Conservation (phyloP, 2,329 filamentous ascomycete genomes). For the Claviceps sp. region DNA sequence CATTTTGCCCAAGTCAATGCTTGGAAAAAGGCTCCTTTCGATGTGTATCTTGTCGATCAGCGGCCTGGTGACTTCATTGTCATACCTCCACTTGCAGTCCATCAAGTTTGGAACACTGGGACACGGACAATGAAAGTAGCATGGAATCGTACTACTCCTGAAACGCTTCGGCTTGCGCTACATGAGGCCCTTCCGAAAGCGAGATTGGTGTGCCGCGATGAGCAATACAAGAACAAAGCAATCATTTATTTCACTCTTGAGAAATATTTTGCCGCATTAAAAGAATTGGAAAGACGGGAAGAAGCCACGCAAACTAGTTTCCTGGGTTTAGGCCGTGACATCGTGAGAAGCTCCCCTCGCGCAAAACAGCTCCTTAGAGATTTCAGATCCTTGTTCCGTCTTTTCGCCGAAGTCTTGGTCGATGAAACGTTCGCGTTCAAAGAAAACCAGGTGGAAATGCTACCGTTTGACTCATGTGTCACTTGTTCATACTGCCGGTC, state of each 20-base stretch:
- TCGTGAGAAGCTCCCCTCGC: conserved; percentile 27
- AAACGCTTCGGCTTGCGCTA: conserved; percentile 77
- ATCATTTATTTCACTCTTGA: conserved; percentile 80
- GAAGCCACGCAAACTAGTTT: conserved; percentile 32
- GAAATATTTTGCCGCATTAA: conserved; percentile 58
- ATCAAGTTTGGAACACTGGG: conserved; percentile 97
- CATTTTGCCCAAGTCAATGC: conserved; percentile 94
- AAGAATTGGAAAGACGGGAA: conserved; percentile 35
- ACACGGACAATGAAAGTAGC: conserved; percentile 95
- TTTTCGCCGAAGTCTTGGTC: conserved; percentile 68
- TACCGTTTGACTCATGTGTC: conserved; percentile 79
- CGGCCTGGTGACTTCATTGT: conserved; percentile 83
- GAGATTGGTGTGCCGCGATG: conserved; percentile 83
- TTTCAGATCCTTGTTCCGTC: conserved; percentile 64
- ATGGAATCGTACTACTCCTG: conserved; percentile 90
- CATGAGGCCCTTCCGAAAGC: conserved; percentile 80
- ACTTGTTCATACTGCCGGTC: conserved; percentile 92
- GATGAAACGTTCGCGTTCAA: conserved; percentile 74
- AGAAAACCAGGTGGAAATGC: conserved; percentile 57
- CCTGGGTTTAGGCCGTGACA: conserved; percentile 33
- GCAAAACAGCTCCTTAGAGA: conserved; percentile 65
- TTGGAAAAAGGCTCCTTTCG: conserved; percentile 90
- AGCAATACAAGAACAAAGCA: conserved; percentile 98
- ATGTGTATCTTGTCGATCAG: conserved; percentile 86
- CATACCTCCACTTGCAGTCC: conserved; percentile 81